Evolutionary conservation across 768 basidiomycete genomes (phyloP), one percentile per base, ranked within the genome.

Genomic region (Fomitopsis pulvina): DNA sequence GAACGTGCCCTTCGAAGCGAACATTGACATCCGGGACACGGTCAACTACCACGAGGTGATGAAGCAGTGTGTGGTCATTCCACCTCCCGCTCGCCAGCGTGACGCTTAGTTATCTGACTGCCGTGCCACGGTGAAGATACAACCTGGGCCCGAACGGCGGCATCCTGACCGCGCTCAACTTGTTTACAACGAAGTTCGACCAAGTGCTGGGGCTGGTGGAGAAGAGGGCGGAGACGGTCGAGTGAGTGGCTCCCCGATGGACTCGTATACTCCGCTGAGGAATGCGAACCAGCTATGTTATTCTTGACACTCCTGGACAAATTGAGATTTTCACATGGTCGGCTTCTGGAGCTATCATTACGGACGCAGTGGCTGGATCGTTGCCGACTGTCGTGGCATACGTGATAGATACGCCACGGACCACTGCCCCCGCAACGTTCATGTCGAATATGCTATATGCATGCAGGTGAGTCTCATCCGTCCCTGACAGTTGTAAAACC

Each of bases 321-420:
- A 99, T 99, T 60, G 96, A 99, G 69, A 99, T 98, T 57, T 99
- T 99, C 64, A 99, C 96, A 44, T 99, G 96, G 96, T 97, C 94
- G 0, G 96, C 96, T 1, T 97, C 94, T 41, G 96, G 96, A 4
- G 86, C 95, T 10, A 99, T 99, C 62, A 98, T 99, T 59, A 99
- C 96, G 37, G 94, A 98, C 63, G 91, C 96, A 16, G 76, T 99
- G 37, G 96, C 96, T 0, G 89, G 91, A 2, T 81, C 93, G 0
- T 72, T 98, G 50, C 96, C 96, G 4, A 86, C 96, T 1, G 91
- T 95, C 28, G 83, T 99, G 29, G 96, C 96, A 14, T 99, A 98
- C 63, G 79, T 99, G 53, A 92, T 99, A 57, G 96, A 99, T 67
- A 99, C 96, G 3, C 96, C 96, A 20, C 77, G 96, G 54, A 92